Evolutionary conservation across 1,139 yeast species (phyloP), one percentile per base, ranked within the genome.

Genomic region (Blastobotrys ciferrii): DNA sequence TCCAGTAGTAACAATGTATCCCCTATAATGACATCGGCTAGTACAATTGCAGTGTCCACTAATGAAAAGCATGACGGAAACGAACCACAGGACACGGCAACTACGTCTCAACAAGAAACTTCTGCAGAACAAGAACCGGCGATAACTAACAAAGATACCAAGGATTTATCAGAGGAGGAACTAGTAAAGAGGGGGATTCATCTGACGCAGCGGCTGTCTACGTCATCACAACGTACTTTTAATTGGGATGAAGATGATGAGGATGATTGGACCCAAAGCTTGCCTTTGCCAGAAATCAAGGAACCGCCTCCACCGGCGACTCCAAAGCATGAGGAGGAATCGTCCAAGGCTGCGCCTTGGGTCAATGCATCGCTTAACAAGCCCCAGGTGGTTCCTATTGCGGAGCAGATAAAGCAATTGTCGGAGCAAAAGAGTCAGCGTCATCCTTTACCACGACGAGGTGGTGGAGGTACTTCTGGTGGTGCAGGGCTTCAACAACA

Each of bases 191-290:
- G 55, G 44, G 72, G 72, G 2, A 69, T 69, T 33, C 64, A 61
- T 35, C 55, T 69, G 20, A 59, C 72, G 1, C 68, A 66, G 32
- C 53, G 71, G 11, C 58, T 65, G 32, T 60, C 64, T 12, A 57
- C 61, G 9, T 43, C 56, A 32, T 47, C 60, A 0, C 51, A 56
- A 32, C 50, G 66, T 13, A 45, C 64, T 38, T 61, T 66, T 53
- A 66, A 66, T 53, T 71, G 74, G 74, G 74, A 66, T 42, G 74
- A 70, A 30, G 74, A 70, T 47, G 74, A 71, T 49, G 74, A 69
- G 43, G 71, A 66, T 32, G 67, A 36, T 13, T 32, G 47, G 15
- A 33, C 38, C 4, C 38, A 33, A 17, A 33, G 18, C 38, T n/a
- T 33, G 12, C 18, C 38, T 7, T 14, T 33, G 11, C 38, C 38